Base-by-base conservation (phyloP, 2,329 filamentous ascomycete species). In the Aureobasidium sp. region DNA sequence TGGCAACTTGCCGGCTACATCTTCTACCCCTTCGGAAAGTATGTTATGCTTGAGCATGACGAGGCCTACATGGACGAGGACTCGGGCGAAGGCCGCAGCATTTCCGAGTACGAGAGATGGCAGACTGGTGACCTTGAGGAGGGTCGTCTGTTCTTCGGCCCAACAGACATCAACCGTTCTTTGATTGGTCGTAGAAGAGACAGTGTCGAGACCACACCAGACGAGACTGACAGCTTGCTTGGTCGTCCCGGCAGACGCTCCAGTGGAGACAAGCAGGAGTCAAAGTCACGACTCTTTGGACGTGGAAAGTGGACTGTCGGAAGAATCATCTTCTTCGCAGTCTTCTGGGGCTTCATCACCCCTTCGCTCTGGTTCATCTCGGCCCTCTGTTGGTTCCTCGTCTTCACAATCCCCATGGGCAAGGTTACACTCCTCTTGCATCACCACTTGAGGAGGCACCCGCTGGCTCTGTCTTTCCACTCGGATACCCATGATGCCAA, bases 51-150 rank as follows among this genome's bases (percentile, higher is more conserved):
- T 38, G 87, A 96, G 70, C 89, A 93, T 72, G 94, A 99, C 67
- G 94, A 97, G 70, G 88, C 89, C 45, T 99, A 99, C 70, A 80
- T 90, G 50, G 89, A 96, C 63, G 94, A 99, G 75, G 94, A 99
- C 69, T 85, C 94, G 69, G 92, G 93, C 42, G 94, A 99, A 74
- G 94, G 94, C 21, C 85, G 94, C 69, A 97, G 92, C 76, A 96
- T 99, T 69, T 95, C 90, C 68, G 94, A 99, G 76, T 99, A 99
- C 71, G 94, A 99, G 73, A 91, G 96, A 75, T 99, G 94, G 94
- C 94, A 99, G 76, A 96, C 86, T 70, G 94, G 94, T 54, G 94
- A 99, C 69, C 82, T 99, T 35, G 94, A 99, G 74, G 91, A 97
- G 72, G 94, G 94, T 3, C 84, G 93, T 35, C 82, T 99, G 2